Conservation (phyloP, 371 early-diverging fungal genomes). For the Mortierella sp. region DNA sequence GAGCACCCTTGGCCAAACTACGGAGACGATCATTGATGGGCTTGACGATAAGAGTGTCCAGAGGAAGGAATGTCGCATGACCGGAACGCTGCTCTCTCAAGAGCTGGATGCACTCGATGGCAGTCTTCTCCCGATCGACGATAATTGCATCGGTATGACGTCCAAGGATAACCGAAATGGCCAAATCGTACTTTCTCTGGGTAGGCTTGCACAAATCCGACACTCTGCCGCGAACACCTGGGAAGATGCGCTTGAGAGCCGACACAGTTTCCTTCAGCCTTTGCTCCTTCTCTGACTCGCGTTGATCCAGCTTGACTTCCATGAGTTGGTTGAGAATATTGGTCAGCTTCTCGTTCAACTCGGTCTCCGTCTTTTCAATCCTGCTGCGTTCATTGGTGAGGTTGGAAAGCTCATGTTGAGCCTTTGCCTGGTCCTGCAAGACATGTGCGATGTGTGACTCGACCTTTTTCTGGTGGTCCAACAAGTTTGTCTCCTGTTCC, state of each 20-base stretch:
- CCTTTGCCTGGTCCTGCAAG: slow-evolving; percentile 61
- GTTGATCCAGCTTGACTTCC: slow-evolving; percentile 86
- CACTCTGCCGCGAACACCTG: slow-evolving; percentile 94
- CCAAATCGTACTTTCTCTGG: slow-evolving; percentile 93
- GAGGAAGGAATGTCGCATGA: slow-evolving; percentile 95
- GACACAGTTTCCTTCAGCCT: slow-evolving; percentile 83
- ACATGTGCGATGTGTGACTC: slow-evolving; percentile 56
- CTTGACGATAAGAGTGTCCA: slow-evolving; percentile 84
- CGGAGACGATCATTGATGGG: slow-evolving; percentile 87
- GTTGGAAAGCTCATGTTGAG: slow-evolving; percentile 52
- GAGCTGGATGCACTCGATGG: slow-evolving; percentile 85
- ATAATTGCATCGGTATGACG: slow-evolving; percentile 87
- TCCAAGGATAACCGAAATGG: slow-evolving; percentile 85
- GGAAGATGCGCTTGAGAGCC: slow-evolving; percentile 87
- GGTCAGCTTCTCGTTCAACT: slow-evolving; percentile 88
- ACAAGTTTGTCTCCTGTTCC: slow-evolving; percentile 64
- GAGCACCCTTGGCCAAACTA: slow-evolving; percentile 81
- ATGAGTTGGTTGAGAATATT: slow-evolving; percentile 79
- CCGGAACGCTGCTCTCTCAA: slow-evolving; percentile 95
- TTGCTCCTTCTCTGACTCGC: slow-evolving; percentile 85
- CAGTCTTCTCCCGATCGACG: slow-evolving; percentile 83
- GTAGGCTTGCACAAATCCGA: slow-evolving; percentile 93
- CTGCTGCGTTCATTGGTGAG: slow-evolving; percentile 40
- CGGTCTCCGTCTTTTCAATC: slow-evolving; percentile 71
- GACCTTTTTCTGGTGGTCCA: slow-evolving; percentile 57